These are phyloP conservation scores for Ascochyta fabae DNA, from an alignment of 2,329 filamentous ascomycete genomes.

Conservation along the genomic window DNA sequence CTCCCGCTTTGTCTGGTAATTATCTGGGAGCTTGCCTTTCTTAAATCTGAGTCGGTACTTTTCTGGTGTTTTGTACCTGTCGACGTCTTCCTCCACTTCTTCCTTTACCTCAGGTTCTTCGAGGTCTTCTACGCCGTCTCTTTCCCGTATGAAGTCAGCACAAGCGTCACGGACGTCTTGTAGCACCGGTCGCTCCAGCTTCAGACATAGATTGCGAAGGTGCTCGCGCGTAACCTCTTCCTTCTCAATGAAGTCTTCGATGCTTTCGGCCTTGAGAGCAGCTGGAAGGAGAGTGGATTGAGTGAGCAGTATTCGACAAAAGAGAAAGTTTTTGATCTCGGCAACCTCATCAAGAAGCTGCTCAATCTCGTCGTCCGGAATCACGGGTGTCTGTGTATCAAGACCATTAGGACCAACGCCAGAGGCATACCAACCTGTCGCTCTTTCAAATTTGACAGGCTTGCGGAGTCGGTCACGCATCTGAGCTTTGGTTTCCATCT, in stretches of 20 bases:
- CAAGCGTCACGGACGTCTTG: slow-evolving; percentile 60
- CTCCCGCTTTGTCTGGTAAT: slow-evolving; percentile 43
- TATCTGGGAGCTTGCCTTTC: slow-evolving; percentile 20
- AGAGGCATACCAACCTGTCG: slow-evolving; percentile 43
- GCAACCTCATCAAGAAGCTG: slow-evolving; percentile 53
- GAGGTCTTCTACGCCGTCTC: slow-evolving; percentile 47
- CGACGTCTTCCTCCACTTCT: slow-evolving; percentile 18
- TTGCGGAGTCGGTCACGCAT: slow-evolving; percentile 51
- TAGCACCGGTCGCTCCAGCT: slow-evolving; percentile 56
- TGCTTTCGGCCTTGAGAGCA: slow-evolving; percentile 52
- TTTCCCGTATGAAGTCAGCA: slow-evolving; percentile 55
- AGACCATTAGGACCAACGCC: slow-evolving; percentile 42
- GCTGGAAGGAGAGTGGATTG: slow-evolving; percentile 55
- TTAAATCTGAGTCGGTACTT: slow-evolving; percentile 17
- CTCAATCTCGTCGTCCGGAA: slow-evolving; percentile 54
- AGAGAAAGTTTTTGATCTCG: slow-evolving; percentile 58
- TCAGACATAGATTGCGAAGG: slow-evolving; percentile 56
- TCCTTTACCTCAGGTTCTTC: slow-evolving; percentile 31
- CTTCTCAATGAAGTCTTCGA: slow-evolving; percentile 56
- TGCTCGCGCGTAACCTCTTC: slow-evolving; percentile 52
- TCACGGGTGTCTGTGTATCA: slow-evolving; percentile 45
- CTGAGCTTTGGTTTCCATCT: slow-evolving; percentile 53
- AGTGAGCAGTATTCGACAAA: slow-evolving; percentile 57
- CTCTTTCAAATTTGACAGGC: slow-evolving; percentile 48
- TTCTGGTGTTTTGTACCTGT: slow-evolving; percentile 11